Conservation (phyloP, 2,329 filamentous ascomycete species). For the Xylaria sp. region DNA sequence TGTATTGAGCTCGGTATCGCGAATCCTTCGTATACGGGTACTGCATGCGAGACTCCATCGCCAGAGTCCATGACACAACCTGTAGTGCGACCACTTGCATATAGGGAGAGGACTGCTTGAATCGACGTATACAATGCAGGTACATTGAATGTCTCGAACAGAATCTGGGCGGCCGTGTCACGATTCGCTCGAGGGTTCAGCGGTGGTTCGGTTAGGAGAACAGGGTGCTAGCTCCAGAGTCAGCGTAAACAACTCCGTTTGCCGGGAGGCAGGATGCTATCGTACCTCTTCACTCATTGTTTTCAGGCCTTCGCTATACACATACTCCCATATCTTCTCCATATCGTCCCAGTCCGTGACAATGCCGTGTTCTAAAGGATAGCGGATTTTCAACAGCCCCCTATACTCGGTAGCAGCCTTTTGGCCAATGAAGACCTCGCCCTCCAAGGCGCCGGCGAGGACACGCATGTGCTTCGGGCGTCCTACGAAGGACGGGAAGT, state of each 20-base stretch:
- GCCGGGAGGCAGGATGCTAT: background rate
- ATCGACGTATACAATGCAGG: conserved; percentile 96
- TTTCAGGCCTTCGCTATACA: conserved; percentile 95
- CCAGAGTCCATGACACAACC: conserved; percentile 95
- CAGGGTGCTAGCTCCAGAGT: conserved; percentile 75
- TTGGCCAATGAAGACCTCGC: conserved; percentile 95
- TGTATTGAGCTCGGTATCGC: conserved; percentile 96
- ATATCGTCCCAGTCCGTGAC: conserved; percentile 99
- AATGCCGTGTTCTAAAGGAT: conserved; percentile 96
- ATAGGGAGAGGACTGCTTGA: conserved; percentile 94
- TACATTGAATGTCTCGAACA: conserved; percentile 99
- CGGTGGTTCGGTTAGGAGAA: conserved; percentile 94
- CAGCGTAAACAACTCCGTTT: conserved; percentile 16
- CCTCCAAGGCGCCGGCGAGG: conserved; percentile 94
- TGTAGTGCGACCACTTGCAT: conserved; percentile 94
- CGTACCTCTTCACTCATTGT: conserved; percentile 93
- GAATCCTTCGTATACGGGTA: conserved; percentile 97
- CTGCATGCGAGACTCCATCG: conserved; percentile 95
- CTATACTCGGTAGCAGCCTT: conserved; percentile 87
- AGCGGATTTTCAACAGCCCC: conserved; percentile 93
- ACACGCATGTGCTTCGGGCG: conserved; percentile 95
- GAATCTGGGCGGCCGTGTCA: conserved; percentile 94
- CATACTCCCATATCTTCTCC: conserved; percentile 99
- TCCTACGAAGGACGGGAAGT: conserved; percentile 96
- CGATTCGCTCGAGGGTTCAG: conserved; percentile 95